Evolutionary conservation across 1,139 yeast species (phyloP).

Genomic region (Meyerozyma elateridarum): DNA sequence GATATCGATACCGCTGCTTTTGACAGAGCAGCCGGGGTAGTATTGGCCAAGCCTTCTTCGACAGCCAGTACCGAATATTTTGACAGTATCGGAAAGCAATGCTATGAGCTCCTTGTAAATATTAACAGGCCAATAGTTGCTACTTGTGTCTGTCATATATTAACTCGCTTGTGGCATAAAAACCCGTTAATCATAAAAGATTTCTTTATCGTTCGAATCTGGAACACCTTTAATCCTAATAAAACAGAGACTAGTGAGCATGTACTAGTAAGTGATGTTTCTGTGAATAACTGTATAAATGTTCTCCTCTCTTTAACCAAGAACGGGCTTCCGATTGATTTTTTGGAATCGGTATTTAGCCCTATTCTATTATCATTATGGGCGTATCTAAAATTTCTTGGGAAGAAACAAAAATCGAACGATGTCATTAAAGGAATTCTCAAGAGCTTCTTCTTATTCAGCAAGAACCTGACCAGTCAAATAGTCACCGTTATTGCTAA

Average conservation of each 20-base stretch:
- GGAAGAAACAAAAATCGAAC: conserved; percentile 28
- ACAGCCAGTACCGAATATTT: conserved; percentile 49
- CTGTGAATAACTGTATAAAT: conserved; percentile 59
- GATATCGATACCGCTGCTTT: conserved; percentile 61
- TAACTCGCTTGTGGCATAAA: conserved; percentile 49
- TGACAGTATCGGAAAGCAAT: conserved; percentile 51
- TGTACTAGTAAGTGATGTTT: conserved; percentile 39
- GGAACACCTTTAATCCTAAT: conserved; percentile 40
- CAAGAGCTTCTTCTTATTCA: conserved; percentile 40
- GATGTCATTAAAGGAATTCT: conserved; percentile 46
- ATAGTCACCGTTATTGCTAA: conserved; percentile 25
- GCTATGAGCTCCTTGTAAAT: conserved; percentile 50
- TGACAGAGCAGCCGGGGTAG: conserved; percentile 57
- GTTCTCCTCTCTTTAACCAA: conserved; percentile 60
- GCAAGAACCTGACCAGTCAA: conserved; percentile 13
- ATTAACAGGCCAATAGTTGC: conserved; percentile 60
- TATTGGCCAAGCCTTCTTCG: conserved; percentile 56
- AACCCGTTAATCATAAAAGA: conserved; percentile 53
- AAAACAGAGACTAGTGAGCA: conserved; percentile 10
- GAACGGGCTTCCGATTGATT: conserved; percentile 39
- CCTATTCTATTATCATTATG: conserved; percentile 52
- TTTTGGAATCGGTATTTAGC: conserved; percentile 38
- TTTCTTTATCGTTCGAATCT: conserved; percentile 50
- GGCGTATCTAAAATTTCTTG: conserved; percentile 55
- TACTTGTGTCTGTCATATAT: conserved; percentile 53